A percentile compares a stretch with the other conserved stretches of the same genome.
Evolutionary conservation across 2,329 filamentous ascomycete genomes (phyloP).

Genomic region (Alternaria ethzedia): DNA sequence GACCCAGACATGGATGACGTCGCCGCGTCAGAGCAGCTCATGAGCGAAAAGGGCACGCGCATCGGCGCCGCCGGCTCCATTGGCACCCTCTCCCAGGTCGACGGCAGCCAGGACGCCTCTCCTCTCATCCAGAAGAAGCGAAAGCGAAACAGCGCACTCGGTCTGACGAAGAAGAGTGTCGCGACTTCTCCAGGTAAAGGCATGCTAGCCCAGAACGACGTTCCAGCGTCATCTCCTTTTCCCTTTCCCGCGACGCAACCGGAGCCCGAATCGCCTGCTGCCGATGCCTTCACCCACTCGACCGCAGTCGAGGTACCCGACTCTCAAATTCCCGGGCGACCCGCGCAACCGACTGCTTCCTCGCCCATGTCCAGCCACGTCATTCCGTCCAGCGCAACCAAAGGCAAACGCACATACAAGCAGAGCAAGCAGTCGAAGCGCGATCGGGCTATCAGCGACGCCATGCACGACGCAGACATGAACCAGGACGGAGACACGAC

Average conservation of each 20-base stretch:
- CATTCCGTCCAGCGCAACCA: constrained; percentile 10
- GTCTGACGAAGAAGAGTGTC: not conserved
- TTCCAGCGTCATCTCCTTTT: constrained; percentile 8
- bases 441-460: not conserved
- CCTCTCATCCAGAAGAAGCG: not conserved
- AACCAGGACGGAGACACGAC: not conserved
- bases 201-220: not conserved
- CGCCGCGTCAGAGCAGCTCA: constrained; percentile 28
- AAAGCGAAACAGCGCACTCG: not conserved
- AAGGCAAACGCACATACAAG: constrained; percentile 11
- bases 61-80: constrained; percentile 1
- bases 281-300: not conserved
- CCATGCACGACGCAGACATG: not conserved
- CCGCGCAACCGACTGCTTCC: not conserved
- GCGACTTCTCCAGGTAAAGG: not conserved
- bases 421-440: constrained; percentile 1
- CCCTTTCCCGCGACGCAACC: constrained; percentile 9
- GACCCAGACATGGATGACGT: constrained; percentile 27
- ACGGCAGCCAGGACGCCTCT: not conserved
- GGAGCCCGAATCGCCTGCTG: not conserved
- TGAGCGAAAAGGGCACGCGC: constrained; percentile 17
- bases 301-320: constrained; percentile 20
- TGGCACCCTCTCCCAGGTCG: not conserved
- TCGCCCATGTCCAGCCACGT: constrained; percentile 10
- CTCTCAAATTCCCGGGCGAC: constrained; percentile 8